phyloP scores from a whole-genome alignment of 2,329 filamentous ascomycete species.

The Alternaria conjuncta region DNA sequence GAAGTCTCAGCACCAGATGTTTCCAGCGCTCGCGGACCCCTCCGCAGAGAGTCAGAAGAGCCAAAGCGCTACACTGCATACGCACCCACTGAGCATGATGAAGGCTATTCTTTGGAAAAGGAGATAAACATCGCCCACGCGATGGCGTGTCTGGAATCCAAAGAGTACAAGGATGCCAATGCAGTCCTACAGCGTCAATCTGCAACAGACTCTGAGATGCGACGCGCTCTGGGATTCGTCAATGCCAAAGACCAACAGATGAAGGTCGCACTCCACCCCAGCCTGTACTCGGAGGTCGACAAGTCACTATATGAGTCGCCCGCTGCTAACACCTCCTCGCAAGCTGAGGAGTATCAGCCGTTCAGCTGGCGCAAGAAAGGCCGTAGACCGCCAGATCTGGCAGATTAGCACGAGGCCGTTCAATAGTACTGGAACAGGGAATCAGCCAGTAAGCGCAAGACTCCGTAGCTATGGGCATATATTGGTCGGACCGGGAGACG shows the following conservation, averaged over 20 bases:
- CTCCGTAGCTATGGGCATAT: not conserved
- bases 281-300: not conserved
- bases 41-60: not conserved
- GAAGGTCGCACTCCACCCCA: slow-evolving; percentile 1
- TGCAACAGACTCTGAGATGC: not conserved
- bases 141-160: not conserved
- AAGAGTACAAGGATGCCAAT: slow-evolving; percentile 8
- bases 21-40: not conserved
- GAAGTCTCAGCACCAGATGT: not conserved
- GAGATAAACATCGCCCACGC: not conserved
- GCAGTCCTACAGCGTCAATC: not conserved
- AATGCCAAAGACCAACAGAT: slow-evolving; percentile 1
- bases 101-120: not conserved
- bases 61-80: not conserved
- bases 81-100: not conserved
- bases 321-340: not conserved
- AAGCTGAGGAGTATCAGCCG: not conserved
- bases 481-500: not conserved
- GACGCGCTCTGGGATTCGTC: slow-evolving; percentile 1
- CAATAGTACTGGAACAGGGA: not conserved
- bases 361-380: slow-evolving; percentile 1
- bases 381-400: not conserved
- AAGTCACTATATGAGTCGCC: not conserved
- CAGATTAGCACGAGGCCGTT: not conserved
- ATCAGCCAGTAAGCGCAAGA: not conserved